These are phyloP conservation scores for Taphrina communis DNA, from an alignment of 1,139 yeast species.

Conservation along the genomic window DNA sequence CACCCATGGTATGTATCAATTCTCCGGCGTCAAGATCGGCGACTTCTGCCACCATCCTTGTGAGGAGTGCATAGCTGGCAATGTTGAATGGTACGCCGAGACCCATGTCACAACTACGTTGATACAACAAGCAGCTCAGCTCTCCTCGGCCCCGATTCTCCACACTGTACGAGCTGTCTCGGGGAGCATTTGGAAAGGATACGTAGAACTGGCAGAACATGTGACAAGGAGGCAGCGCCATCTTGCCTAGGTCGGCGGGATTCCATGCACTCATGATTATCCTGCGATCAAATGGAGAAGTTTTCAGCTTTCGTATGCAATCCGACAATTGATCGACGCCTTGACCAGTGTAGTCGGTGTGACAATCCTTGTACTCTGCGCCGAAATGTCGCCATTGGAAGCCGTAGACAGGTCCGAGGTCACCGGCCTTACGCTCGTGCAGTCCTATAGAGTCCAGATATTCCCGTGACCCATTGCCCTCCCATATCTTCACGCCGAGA, in stretches of 20 bases:
- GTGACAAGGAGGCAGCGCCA: constrained; percentile 99
- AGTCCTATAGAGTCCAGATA: constrained; percentile 84
- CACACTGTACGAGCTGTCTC: constrained; percentile 24
- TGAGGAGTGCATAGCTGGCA: constrained; percentile 90
- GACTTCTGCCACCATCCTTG: constrained; percentile 93
- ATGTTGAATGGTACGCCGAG: constrained; percentile 97
- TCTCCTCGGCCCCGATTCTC: constrained; percentile 60
- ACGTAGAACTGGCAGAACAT: constrained; percentile 95
- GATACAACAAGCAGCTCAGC: constrained; percentile 86
- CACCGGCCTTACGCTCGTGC: constrained; percentile 83
- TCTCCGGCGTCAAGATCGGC: constrained; percentile 95
- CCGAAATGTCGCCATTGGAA: constrained; percentile 99
- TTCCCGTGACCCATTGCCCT: constrained; percentile 97
- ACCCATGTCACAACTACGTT: constrained; percentile 99
- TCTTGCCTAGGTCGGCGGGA: constrained; percentile 86
- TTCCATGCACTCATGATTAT: constrained; percentile 97
- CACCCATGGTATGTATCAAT: constrained; percentile 93
- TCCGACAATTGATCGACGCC: constrained; percentile 90
- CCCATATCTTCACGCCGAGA: constrained; percentile 94
- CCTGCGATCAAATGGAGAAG: constrained; percentile 91
- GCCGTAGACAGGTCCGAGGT: constrained; percentile 96
- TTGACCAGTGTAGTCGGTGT: constrained; percentile 80
- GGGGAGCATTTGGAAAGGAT: constrained; percentile 63
- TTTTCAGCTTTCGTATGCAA: constrained; percentile 76
- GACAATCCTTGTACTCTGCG: constrained; percentile 84